These are phyloP conservation scores for Ganoderma boninense DNA, from an alignment of 1,284 basidiomycete genomes.

Conservation along the genomic window DNA sequence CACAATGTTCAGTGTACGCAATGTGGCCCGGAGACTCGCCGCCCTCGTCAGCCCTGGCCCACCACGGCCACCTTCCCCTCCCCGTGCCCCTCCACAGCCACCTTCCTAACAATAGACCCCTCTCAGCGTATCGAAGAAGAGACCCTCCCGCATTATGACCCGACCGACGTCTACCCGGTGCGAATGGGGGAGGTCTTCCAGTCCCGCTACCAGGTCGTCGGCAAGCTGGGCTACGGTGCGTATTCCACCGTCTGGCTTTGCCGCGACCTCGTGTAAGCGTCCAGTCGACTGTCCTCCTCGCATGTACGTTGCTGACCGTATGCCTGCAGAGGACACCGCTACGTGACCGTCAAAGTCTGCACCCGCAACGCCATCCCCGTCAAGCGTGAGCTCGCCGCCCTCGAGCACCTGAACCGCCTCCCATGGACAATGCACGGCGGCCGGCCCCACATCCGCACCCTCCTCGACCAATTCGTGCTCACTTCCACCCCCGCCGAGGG, in stretches of 20 bases:
- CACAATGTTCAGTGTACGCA: not conserved
- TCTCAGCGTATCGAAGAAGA: conserved; percentile 13
- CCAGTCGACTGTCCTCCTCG: not conserved
- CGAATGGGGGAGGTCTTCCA: conserved; percentile 6
- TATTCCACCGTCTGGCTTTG: conserved; percentile 9
- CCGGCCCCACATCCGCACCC: conserved; percentile 2
- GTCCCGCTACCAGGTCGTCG: conserved; percentile 8
- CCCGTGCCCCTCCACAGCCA: conserved; percentile 8
- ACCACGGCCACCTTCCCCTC: conserved; percentile 10
- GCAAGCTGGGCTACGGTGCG: not conserved
- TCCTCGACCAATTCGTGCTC: conserved; percentile 6
- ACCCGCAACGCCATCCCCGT: conserved; percentile 3
- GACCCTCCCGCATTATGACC: conserved; percentile 5
- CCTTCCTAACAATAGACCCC: conserved; percentile 2
- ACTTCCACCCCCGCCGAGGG: not conserved
- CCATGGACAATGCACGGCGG: conserved; percentile 3
- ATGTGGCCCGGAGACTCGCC: not conserved
- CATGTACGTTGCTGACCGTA: not conserved
- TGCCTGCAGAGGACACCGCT: conserved; percentile 2
- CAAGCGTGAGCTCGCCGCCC: conserved; percentile 13
- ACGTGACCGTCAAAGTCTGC: conserved; percentile 5
- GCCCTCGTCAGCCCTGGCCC: not conserved
- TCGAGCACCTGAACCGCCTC: conserved; percentile 12
- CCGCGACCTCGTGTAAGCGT: not conserved
- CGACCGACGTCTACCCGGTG: conserved; percentile 14